Evolutionary conservation across 2,329 filamentous ascomycete species (phyloP).

Genomic region (Pezicula carpinea): DNA sequence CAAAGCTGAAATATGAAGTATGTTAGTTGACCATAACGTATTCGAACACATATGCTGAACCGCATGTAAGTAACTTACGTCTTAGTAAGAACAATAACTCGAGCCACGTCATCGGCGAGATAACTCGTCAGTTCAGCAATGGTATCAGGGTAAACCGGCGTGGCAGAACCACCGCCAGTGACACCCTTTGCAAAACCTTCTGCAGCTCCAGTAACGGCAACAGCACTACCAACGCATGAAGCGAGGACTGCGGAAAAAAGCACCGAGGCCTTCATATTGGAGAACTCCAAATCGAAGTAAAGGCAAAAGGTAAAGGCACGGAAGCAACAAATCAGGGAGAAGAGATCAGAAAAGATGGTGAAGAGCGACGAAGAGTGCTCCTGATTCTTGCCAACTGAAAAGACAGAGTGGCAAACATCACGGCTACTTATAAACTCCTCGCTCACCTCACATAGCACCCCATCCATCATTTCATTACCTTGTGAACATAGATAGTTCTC

Average conservation of each 20-base stretch:
- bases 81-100: conserved; percentile 55
- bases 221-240: background rate
- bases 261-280: background rate
- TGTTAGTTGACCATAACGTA: conserved; percentile 50
- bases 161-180: conserved; percentile 54
- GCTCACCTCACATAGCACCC: too few relatives aligned
- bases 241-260: background rate
- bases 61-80: conserved; percentile 38
- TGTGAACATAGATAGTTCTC: too few relatives aligned
- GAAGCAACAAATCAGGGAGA: too few relatives aligned
- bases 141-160: conserved; percentile 46
- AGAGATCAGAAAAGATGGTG: too few relatives aligned
- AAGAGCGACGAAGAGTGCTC: too few relatives aligned
- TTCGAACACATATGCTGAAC: conserved; percentile 46
- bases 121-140: conserved; percentile 54
- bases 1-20: conserved; percentile 50
- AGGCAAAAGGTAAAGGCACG: too few relatives aligned
- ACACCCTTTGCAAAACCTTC: conserved; percentile 35
- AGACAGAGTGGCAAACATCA: too few relatives aligned
- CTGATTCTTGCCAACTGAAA: too few relatives aligned
- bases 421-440: too few relatives aligned
- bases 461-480: too few relatives aligned
- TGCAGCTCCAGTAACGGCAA: conserved; percentile 10
- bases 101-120: conserved; percentile 46
- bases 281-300: background rate